Conservation (phyloP, 345 rosid genomes). For the Turnera subulata region DNA sequence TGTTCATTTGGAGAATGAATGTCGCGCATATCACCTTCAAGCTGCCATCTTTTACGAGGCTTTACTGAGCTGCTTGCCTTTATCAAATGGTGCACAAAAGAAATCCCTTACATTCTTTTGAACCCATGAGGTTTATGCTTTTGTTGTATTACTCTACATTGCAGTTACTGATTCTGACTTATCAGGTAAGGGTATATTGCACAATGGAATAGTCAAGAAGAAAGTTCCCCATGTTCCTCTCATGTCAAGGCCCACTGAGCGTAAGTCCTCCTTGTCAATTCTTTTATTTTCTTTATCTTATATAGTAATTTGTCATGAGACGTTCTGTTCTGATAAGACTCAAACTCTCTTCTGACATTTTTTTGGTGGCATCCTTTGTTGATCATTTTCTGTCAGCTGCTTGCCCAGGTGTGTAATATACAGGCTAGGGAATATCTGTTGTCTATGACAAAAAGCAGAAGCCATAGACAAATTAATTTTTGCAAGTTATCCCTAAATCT, state of each 20-base stretch:
- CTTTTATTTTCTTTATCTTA: neutral
- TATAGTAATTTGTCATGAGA: too few relatives aligned
- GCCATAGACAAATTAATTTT: neutral
- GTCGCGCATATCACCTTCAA: slow-evolving; percentile 51
- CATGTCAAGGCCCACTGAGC: slow-evolving; percentile 76
- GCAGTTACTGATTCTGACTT: slow-evolving; percentile 8
- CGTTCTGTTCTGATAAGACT: too few relatives aligned
- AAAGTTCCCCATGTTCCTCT: slow-evolving; percentile 56
- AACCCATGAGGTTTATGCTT: neutral
- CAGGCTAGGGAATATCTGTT: too few relatives aligned
- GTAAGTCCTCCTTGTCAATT: slow-evolving; percentile 40
- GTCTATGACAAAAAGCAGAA: too few relatives aligned
- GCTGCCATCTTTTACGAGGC: slow-evolving; percentile 79
- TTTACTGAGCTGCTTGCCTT: slow-evolving; percentile 43
- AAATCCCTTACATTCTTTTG: slow-evolving; percentile 1
- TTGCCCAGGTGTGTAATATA: too few relatives aligned
- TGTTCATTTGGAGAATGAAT: slow-evolving; percentile 61
- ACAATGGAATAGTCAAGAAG: slow-evolving; percentile 36
- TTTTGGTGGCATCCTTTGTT: too few relatives aligned
- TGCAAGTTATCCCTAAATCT: neutral
- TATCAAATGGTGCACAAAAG: slow-evolving; percentile 34
- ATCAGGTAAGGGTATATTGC: slow-evolving; percentile 37
- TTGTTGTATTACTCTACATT: slow-evolving; percentile 9
- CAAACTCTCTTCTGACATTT: too few relatives aligned
- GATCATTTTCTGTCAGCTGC: too few relatives aligned